Evolutionary conservation across 1,284 basidiomycete species (phyloP), one percentile per base, ranked within the genome.

Genomic region (Cryptococcus amylolentus): DNA sequence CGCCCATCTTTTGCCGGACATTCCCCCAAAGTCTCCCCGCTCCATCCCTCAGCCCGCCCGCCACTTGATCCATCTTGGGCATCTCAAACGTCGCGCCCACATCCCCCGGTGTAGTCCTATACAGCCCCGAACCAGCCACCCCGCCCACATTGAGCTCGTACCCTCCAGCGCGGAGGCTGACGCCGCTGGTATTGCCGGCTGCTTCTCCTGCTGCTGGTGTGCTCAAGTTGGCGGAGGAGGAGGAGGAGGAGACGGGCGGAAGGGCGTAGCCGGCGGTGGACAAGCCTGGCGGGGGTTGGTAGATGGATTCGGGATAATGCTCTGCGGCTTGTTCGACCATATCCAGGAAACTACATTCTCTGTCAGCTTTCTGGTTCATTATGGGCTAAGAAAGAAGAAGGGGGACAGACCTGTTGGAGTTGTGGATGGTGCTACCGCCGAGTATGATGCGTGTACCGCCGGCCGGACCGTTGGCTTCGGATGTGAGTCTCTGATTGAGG

Each of bases 131-230:
- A 9, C 87, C 88, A 35, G 82, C 84, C 10, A 87, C 77, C 4
- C 91, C 91, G n/a, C 91, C 92, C 5, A 96, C 83, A 62, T 86
- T 91, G 46, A 97, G 85, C 69, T 91, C 92, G 57, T 96, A 88
- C 0, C 89, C 88, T 7, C 91, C 93, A 28, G 96, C 83, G 64
- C 92, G 91, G 35, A 97, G 81, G 69, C 91, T 93, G 62, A 96
- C 70, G 14, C 56, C 18, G 50, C 49, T 12, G 14, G 44, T 46
- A 83, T 38, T 55, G n/a, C 37, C 53, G 42, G 83, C 81, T 10
- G 83, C 47, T 16, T 27, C 42, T 12, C 83, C 23, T 84, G 84
- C 42, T 57, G 61, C 52, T 39, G 56, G 61, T 12, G 85, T 85
- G 55, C 86, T 85, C 68, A 18, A 46, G 43, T 23, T 13, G 12